Evolutionary conservation across 331 rosid species (phyloP), one percentile per base, ranked within the genome.

Genomic region (Pyrus hybrid): DNA sequence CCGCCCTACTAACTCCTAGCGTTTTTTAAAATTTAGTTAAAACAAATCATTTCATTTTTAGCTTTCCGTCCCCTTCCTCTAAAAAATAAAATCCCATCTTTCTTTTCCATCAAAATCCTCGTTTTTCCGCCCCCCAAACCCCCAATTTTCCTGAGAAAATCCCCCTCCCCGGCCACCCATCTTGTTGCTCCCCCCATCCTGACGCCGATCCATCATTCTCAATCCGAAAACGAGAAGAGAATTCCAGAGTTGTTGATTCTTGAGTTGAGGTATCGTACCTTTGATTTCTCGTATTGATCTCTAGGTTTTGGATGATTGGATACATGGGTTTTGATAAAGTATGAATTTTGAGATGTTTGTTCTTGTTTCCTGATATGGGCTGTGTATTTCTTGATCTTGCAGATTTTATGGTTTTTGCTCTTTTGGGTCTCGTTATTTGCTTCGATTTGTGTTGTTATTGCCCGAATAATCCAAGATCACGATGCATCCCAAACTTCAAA

Each of bases 401-500:
- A 76, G 79, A 69, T 76, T 63, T 8, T 77, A 35, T 37, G 66
- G 79, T 70, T 75, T 75, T 21, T 28, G 68, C 18, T 49, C 35
- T 29, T 66, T 30, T 75, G 60, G 73, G 66, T 70, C 18, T 72
- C 20, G 74, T 67, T 62, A 17, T 67, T 72, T 49, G 65, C 41
- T 67, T 49, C 51, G 45, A 37, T 37, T 37, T 37, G 45, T 9
- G 45, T 37, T 37, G 13, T 37, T 10, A 37, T 37, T 37, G 45
- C 45, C 45, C 45, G 45, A 37, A 37, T 37, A 37, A 37, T 37
- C 45, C 28, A 65, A 72, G 57, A 1, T 51, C 18, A 63, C 13
- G 23, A 87, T 88, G 95, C 64, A 76, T 82, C 65, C 77, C 11
- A 79, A 78, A 23, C 13, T 76, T 16, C 53, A 49, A 26, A 62